Base-by-base conservation (phyloP, 768 basidiomycete species). In the Suillus placidus region DNA sequence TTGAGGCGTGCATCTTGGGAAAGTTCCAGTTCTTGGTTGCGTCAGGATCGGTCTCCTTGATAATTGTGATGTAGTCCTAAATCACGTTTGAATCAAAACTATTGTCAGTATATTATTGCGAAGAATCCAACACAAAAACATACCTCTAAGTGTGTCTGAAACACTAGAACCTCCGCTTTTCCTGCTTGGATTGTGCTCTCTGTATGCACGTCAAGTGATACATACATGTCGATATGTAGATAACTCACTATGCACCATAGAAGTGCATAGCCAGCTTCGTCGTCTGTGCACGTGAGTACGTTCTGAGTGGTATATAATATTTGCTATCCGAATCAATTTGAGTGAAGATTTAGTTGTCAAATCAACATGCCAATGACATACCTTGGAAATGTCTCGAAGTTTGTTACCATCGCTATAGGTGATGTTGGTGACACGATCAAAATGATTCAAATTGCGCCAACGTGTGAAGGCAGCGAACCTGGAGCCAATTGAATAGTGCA, bases 311-410 rank as follows among this genome's bases (percentile, higher is more conserved):
- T 72, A 69, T 73, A 76, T 0, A 80, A 34, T 1, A 79, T 66
- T 43, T 74, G 66, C 78, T 78, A 58, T 45, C 1, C 51, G 51
- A 52, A 63, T 42, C 47, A 35, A 51, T n/a, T n/a, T n/a, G n/a
- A n/a, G n/a, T n/a, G n/a, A n/a, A n/a, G n/a, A 30, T 65, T n/a
- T 30, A 30, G 30, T 30, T 16, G 26, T 16, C 5, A 23, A 23
- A 49, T 49, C 45, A 55, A 47, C 37, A 4, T 49, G 51, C 67
- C n/a, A n/a, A n/a, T n/a, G n/a, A n/a, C 30, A 47, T 65, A 80
- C 80, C 73, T 78, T 80, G 7, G 72, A 67, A 10, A 81, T 72
- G 63, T 81, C 78, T 52, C 76, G 76, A 60, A 71, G 73, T 64
- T 81, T 81, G 18, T 66, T 64, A 1, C 73, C 77, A 68, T 81